These are phyloP conservation scores for Trichoderma sp. DNA, from an alignment of 2,329 filamentous ascomycete genomes.

Conservation along the genomic window DNA sequence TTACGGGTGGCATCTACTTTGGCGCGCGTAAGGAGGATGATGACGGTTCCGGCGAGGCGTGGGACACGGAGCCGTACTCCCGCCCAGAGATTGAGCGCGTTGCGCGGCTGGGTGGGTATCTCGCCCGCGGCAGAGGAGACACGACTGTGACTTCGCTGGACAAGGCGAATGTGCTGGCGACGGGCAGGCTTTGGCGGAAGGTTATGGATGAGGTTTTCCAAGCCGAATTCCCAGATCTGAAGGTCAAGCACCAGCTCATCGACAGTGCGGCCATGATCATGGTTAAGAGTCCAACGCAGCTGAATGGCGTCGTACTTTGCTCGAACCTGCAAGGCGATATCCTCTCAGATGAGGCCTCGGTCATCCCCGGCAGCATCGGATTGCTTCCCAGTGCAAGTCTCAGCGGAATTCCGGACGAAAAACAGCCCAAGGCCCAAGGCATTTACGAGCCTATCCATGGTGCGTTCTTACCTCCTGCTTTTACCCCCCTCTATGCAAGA, in stretches of 20 bases:
- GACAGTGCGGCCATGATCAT: slow-evolving; percentile 97
- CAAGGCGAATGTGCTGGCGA: slow-evolving; percentile 96
- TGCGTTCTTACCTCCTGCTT: slow-evolving; percentile 42
- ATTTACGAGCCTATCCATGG: slow-evolving; percentile 99
- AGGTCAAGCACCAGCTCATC: slow-evolving; percentile 86
- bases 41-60: slow-evolving; percentile 71
- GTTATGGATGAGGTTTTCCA: slow-evolving; percentile 79
- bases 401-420: slow-evolving; percentile 82
- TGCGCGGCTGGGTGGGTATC: slow-evolving; percentile 75
- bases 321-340: too few species aligned
- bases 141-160: slow-evolving; percentile 80
- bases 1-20: slow-evolving; percentile 95
- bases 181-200: slow-evolving; percentile 85
- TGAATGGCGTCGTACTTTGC: slow-evolving; percentile 72
- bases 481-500: too few species aligned
- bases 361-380: slow-evolving; percentile 89
- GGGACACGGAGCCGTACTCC: slow-evolving; percentile 87
- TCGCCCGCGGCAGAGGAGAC: slow-evolving; percentile 73
- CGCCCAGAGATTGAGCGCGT: slow-evolving; percentile 85
- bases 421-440: slow-evolving; percentile 75
- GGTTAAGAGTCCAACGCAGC: slow-evolving; percentile 85
- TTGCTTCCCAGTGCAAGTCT: slow-evolving; percentile 86
- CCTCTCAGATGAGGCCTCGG: slow-evolving; percentile 38
- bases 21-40: slow-evolving; percentile 70
- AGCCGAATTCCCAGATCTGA: slow-evolving; percentile 82